Evolutionary conservation across 352 stramenopile species (phyloP), one percentile per base, ranked within the genome.

Genomic region (Phytophthora multivora): DNA sequence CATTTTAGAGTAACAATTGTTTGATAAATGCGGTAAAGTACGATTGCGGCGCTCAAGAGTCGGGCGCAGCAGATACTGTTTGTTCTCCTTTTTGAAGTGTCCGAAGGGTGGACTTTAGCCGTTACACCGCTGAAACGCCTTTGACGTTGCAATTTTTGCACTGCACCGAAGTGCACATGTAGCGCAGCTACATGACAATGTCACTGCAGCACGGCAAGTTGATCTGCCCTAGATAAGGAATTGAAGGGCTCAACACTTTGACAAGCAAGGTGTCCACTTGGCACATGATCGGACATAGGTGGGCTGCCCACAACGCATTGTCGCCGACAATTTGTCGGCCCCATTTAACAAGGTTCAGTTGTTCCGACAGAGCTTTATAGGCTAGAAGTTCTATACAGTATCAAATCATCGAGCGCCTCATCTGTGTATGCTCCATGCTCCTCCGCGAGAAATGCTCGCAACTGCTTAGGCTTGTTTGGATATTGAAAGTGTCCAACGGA

Each of bases 81-180:
- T n/a, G n/a, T 10, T 11, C 5, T 13, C 7, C 30, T 13, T 36
- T 36, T 15, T 36, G 30, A 36, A 6, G 13, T 42, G 12, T 13
- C 35, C 4, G 23, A 49, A 52, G 19, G 57, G 40, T 41, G 58
- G 31, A 62, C 38, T 40, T 55, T 18, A 40, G 33, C 25, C 23
- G 59, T 66, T 66, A 40, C 25, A 23, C 21, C 4, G 21, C 28
- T 6, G 23, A 39, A 63, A 63, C 59, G 52, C 43, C 21, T 16
- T 52, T 48, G 42, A 59, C 38, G 53, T 68, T 54, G 60, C 52
- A 63, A 59, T 63, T 59, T 68, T 68, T 68, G 43, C n/a, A 2
- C 28, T 33, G 9, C 28, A 33, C 28, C 26, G 28, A 33, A 33
- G 28, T 33, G 28, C 13, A 33, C 28, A 63, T 43, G 6, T 15